phyloP scores from a whole-genome alignment of 108 stramenopile species.

The Cyclotella kingstonii region DNA sequence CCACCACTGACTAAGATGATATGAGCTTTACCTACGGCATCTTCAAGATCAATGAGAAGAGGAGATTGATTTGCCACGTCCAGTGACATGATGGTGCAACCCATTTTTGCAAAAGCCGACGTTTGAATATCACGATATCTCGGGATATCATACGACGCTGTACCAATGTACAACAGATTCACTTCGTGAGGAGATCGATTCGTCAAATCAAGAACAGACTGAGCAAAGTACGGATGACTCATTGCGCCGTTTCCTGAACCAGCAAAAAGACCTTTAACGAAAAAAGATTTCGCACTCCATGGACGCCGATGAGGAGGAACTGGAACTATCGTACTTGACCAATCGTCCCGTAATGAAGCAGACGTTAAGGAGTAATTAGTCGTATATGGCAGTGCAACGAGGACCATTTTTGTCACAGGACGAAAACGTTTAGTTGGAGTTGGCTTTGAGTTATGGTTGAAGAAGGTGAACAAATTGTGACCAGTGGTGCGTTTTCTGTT shows the following conservation, averaged over 20 bases:
- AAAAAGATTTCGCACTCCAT: conserved; percentile 4
- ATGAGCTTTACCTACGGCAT: conserved; percentile 50
- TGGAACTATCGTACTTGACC: conserved; percentile 8
- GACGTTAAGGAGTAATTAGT: too few species aligned
- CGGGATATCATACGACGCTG: conserved; percentile 66
- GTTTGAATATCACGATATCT: conserved; percentile 47
- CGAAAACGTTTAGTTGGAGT: too few species aligned
- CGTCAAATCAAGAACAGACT: conserved; percentile 45
- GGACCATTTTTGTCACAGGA: too few species aligned
- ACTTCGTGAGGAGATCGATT: conserved; percentile 17
- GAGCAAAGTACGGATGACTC: conserved; percentile 44
- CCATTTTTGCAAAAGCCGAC: conserved; percentile 32
- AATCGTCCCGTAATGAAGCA: too few species aligned
- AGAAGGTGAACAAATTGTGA: too few species aligned
- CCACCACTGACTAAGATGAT: conserved; percentile 76
- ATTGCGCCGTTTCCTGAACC: conserved; percentile 57
- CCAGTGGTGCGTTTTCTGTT: too few species aligned
- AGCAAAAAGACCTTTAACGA: conserved; percentile 53
- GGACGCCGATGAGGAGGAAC: conserved; percentile 30
- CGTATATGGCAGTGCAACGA: too few species aligned
- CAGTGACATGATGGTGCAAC: conserved; percentile 26
- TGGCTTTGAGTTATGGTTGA: too few species aligned
- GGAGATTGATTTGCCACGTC: conserved; percentile 35
- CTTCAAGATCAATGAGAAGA: conserved; percentile 27
- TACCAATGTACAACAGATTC: conserved; percentile 63